phyloP scores from a whole-genome alignment of 495 filamentous ascomycete genomes.

The Baudoinia panamericana region DNA sequence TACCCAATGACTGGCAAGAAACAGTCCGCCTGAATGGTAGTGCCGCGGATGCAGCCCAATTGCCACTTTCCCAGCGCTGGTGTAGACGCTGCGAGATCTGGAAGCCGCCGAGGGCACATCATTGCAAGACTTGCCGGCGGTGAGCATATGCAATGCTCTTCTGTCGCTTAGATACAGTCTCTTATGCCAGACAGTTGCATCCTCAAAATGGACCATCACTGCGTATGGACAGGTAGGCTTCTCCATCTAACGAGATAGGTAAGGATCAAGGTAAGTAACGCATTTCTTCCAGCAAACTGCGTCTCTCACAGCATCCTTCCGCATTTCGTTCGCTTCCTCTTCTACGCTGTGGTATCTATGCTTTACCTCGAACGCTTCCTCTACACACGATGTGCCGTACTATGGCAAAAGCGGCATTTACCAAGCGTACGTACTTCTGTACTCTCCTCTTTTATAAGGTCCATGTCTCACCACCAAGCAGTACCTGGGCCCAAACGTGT shows the following conservation, averaged over 20 bases:
- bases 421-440: slow-evolving; percentile 43
- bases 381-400: slow-evolving; percentile 41
- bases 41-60: slow-evolving; percentile 1
- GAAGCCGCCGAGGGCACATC: slow-evolving; percentile 82
- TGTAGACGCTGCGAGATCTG: slow-evolving; percentile 73
- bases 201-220: slow-evolving; percentile 97
- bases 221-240: slow-evolving; percentile 67
- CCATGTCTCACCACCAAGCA: slow-evolving; percentile 18
- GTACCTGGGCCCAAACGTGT: slow-evolving; percentile 63
- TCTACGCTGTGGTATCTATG: slow-evolving; percentile 62
- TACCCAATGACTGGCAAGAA: slow-evolving; percentile 26
- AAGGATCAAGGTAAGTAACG: slow-evolving; percentile 16
- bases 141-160: slow-evolving; percentile 24
- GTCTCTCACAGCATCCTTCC: slow-evolving; percentile 83
- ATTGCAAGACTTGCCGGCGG: slow-evolving; percentile 77
- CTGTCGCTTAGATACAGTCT: too few relatives aligned
- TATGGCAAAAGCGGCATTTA: slow-evolving; percentile 55
- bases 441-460: too few relatives aligned
- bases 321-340: slow-evolving; percentile 77
- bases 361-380: slow-evolving; percentile 46
- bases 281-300: slow-evolving; percentile 46
- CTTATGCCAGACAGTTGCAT: too few relatives aligned
- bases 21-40: slow-evolving; percentile 5
- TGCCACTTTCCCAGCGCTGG: slow-evolving; percentile 42
- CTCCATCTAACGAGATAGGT: neutral